These are phyloP conservation scores for Aspergillus eucalypticola DNA, from an alignment of 2,329 filamentous ascomycete species.

Conservation along the genomic window DNA sequence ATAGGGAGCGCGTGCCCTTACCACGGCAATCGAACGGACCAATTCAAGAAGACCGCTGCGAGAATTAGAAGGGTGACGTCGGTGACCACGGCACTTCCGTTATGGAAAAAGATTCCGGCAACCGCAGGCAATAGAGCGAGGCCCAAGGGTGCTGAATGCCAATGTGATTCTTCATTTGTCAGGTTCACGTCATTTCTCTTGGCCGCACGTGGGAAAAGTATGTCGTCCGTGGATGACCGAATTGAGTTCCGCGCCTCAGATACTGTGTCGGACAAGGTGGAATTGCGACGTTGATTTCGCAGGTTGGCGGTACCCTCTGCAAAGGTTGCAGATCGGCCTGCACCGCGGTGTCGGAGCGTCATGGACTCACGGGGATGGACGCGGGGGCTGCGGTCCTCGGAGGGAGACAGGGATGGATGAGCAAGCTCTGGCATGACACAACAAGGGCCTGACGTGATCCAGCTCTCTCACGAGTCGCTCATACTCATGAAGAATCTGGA, in stretches of 20 bases:
- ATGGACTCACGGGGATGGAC: constrained; percentile 18
- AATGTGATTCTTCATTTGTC: constrained; percentile 63
- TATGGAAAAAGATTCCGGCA: constrained; percentile 80
- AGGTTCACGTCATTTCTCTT: constrained; percentile 35
- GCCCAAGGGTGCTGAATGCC: constrained; percentile 77
- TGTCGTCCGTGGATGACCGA: constrained; percentile 67
- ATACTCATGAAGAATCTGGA: neutral
- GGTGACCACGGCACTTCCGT: constrained; percentile 79
- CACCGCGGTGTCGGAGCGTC: constrained; percentile 39
- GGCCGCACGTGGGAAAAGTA: constrained; percentile 60
- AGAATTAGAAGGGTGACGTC: constrained; percentile 79
- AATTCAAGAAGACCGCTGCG: constrained; percentile 84
- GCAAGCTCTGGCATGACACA: constrained; percentile 18
- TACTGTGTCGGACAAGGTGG: constrained; percentile 74
- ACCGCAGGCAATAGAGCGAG: constrained; percentile 83
- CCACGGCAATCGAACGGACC: constrained; percentile 90
- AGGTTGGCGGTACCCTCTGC: constrained; percentile 33
- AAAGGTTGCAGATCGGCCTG: constrained; percentile 39
- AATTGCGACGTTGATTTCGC: constrained; percentile 65
- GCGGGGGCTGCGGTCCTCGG: constrained; percentile 14
- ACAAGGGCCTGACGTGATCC: neutral
- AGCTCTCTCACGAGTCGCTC: neutral
- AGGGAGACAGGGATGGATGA: constrained; percentile 20
- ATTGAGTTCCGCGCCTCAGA: constrained; percentile 66
- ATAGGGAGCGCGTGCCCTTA: constrained; percentile 44